phyloP scores from a whole-genome alignment of 768 basidiomycete genomes.

The Rhodotorula graminis region DNA sequence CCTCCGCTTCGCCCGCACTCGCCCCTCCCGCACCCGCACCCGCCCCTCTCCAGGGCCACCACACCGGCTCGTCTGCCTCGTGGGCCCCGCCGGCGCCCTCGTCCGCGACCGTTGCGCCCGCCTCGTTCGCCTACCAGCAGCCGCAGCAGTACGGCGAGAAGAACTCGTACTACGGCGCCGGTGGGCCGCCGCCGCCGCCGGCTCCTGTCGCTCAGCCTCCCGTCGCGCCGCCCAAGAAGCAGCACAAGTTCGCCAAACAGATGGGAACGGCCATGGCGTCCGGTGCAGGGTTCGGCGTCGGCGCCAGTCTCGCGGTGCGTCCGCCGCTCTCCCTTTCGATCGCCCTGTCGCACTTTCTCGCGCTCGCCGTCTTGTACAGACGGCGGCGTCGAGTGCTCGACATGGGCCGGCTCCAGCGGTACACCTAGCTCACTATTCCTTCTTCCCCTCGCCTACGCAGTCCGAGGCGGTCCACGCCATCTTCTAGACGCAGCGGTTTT shows the following conservation, averaged over 20 bases:
- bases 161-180: background rate
- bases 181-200: too few relatives aligned
- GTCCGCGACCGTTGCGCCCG: background rate
- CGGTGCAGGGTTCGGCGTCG: slow-evolving; percentile 72
- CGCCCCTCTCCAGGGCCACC: background rate
- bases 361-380: too few relatives aligned
- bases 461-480: slow-evolving; percentile 29
- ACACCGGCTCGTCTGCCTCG: background rate
- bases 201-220: background rate
- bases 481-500: slow-evolving; percentile 2
- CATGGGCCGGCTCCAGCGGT: too few relatives aligned
- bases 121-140: slow-evolving; percentile 13
- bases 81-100: background rate
- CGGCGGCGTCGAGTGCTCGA: background rate
- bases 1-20: slow-evolving; percentile 10
- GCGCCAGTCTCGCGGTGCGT: slow-evolving; percentile 44
- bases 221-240: slow-evolving; percentile 7
- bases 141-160: slow-evolving; percentile 14
- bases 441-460: background rate
- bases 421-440: too few relatives aligned
- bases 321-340: background rate
- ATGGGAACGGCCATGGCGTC: slow-evolving; percentile 55
- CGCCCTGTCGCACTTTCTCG: too few relatives aligned
- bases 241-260: slow-evolving; percentile 59
- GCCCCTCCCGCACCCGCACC: background rate